Conservation (phyloP, 768 basidiomycete genomes). For the Podaxis sp. region DNA sequence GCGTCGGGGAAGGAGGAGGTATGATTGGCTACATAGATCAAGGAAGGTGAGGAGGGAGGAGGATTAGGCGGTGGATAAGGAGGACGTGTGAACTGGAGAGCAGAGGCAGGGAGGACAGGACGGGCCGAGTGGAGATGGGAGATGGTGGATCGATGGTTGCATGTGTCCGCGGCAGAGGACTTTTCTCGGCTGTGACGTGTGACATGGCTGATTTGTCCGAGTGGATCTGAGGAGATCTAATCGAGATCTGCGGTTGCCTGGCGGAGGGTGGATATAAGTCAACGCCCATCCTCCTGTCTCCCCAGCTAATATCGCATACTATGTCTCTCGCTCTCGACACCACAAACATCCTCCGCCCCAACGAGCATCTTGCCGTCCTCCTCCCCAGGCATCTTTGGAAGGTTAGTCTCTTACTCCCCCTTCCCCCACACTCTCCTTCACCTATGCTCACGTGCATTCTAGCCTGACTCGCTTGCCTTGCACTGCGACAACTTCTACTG, state of each 20-base stretch:
- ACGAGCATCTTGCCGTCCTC: constrained; percentile 79
- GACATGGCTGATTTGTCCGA: constrained; percentile 11
- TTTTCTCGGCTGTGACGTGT: constrained; percentile 14
- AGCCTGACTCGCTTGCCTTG: constrained; percentile 62
- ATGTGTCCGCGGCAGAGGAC: constrained; percentile 16
- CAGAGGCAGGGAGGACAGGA: neutral
- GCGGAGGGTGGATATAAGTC: constrained; percentile 8
- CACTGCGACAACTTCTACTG: constrained; percentile 77
- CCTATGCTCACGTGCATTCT: constrained; percentile 20
- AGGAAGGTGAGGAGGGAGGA: neutral
- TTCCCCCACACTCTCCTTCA: neutral
- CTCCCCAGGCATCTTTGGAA: constrained; percentile 74
- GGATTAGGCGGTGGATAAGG: neutral
- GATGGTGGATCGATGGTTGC: neutral
- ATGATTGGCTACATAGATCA: neutral
- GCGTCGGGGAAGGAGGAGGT: neutral
- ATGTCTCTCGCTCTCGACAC: constrained; percentile 25
- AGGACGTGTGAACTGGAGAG: neutral
- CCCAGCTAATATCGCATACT: neutral
- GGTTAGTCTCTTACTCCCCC: constrained; percentile 33
- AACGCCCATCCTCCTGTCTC: constrained; percentile 5
- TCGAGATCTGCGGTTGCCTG: constrained; percentile 11
- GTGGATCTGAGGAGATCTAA: constrained; percentile 9
- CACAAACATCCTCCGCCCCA: constrained; percentile 35
- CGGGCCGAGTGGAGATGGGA: constrained; percentile 13